A percentile compares a stretch with the other conserved stretches of the same genome.
Conservation (phyloP, 768 basidiomycete species). For the Porphyrellus cyaneotinctus region DNA sequence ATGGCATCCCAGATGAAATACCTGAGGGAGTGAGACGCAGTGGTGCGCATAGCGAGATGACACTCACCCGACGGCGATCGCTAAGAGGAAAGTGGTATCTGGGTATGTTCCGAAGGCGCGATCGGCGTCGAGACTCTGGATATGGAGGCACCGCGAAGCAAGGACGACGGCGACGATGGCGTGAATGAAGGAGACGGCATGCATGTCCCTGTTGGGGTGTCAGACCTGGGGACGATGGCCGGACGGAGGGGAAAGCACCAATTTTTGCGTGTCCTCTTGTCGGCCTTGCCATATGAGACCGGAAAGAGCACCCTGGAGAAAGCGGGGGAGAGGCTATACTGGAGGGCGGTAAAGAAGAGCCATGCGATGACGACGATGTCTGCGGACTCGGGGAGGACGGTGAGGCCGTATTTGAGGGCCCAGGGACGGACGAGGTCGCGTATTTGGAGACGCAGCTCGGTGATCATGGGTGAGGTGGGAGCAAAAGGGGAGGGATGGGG, state of each 20-base stretch:
- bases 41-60: not conserved
- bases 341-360: slow-evolving; percentile 53
- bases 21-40: slow-evolving; percentile 30
- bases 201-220: slow-evolving; percentile 51
- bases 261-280: slow-evolving; percentile 48
- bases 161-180: slow-evolving; percentile 64
- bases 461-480: slow-evolving; percentile 22
- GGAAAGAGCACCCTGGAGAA: slow-evolving; percentile 47
- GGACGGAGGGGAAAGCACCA: slow-evolving; percentile 40
- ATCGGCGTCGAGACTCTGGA: slow-evolving; percentile 49
- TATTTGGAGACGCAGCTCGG: slow-evolving; percentile 26
- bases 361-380: slow-evolving; percentile 52
- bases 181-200: slow-evolving; percentile 70
- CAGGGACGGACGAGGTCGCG: slow-evolving; percentile 30
- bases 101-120: slow-evolving; percentile 75
- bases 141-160: slow-evolving; percentile 50
- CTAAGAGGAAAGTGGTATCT: slow-evolving; percentile 51
- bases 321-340: slow-evolving; percentile 55
- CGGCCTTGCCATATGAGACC: slow-evolving; percentile 45
- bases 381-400: slow-evolving; percentile 52
- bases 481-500: not conserved
- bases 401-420: slow-evolving; percentile 41
- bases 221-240: not conserved
- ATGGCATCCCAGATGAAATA: slow-evolving; percentile 85
- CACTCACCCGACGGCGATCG: slow-evolving; percentile 66